Percentiles rank a stretch among this genome's conserved stretches.
Conservation (phyloP, 1,284 basidiomycete genomes). For the Garcileccinum viscosum region DNA sequence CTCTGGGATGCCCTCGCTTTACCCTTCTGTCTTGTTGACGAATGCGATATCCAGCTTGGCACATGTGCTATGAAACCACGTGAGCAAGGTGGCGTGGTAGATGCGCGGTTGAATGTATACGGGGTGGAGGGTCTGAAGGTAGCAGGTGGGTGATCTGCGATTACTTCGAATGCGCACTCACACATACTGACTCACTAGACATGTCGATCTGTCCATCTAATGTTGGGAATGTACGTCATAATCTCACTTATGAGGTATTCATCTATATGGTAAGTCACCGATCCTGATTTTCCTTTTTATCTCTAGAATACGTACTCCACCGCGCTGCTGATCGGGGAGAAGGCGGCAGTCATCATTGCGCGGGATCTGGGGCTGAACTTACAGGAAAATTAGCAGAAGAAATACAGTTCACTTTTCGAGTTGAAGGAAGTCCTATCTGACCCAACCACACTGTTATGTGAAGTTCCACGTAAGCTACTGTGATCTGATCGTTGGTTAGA, state of each 20-base stretch:
- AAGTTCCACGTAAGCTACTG: too few relatives aligned
- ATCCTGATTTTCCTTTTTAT: not conserved
- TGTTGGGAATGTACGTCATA: not conserved
- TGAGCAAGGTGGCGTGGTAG: not conserved
- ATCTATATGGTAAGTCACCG: not conserved
- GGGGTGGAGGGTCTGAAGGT: not conserved
- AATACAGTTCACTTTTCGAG: not conserved
- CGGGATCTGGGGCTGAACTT: not conserved
- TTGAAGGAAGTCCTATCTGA: not conserved
- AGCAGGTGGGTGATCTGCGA: not conserved
- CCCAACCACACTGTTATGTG: too few relatives aligned
- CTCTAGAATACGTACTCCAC: not conserved
- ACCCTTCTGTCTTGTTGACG: not conserved
- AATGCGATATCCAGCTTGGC: not conserved
- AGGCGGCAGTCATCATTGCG: not conserved
- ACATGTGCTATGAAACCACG: not conserved
- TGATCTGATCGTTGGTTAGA: too few relatives aligned
- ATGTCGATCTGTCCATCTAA: not conserved
- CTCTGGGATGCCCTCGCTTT: not conserved
- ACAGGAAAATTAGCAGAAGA: not conserved
- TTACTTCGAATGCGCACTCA: not conserved
- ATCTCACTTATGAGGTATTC: not conserved
- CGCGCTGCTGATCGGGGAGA: not conserved
- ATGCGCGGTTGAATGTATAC: not conserved
- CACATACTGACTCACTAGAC: not conserved